A percentile compares a stretch with the other conserved stretches of the same genome.
Conservation (phyloP, 495 filamentous ascomycete genomes). For the Penicillium canariense region DNA sequence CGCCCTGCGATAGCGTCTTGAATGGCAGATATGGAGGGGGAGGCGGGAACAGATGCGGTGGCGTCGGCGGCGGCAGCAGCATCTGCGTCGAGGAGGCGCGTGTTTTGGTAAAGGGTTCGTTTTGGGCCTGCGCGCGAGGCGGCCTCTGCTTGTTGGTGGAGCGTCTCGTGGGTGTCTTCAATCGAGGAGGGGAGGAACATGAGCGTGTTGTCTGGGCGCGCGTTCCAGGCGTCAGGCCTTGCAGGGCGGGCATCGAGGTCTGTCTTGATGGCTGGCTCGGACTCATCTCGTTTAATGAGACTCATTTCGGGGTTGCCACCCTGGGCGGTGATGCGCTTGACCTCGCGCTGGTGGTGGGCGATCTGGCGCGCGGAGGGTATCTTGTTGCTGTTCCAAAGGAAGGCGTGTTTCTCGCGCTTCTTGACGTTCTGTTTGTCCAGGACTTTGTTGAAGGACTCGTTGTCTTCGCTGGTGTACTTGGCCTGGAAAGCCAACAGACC, state of each 20-base stretch:
- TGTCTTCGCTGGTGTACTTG: slow-evolving; percentile 95
- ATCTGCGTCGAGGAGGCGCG: slow-evolving; percentile 54
- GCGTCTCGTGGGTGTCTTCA: slow-evolving; percentile 65
- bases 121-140: slow-evolving; percentile 75
- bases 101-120: slow-evolving; percentile 79
- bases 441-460: slow-evolving; percentile 90
- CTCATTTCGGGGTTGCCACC: slow-evolving; percentile 46
- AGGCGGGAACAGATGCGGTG: slow-evolving; percentile 52
- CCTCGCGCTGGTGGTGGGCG: slow-evolving; percentile 69
- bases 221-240: slow-evolving; percentile 73
- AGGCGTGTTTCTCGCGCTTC: slow-evolving; percentile 75
- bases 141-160: slow-evolving; percentile 62
- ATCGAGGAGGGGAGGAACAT: slow-evolving; percentile 78
- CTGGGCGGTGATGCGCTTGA: slow-evolving; percentile 54
- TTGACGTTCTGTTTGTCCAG: slow-evolving; percentile 90
- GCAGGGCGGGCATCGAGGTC: slow-evolving; percentile 68
- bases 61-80: slow-evolving; percentile 31
- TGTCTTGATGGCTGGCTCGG: slow-evolving; percentile 53
- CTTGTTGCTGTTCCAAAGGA: slow-evolving; percentile 87
- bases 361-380: slow-evolving; percentile 83
- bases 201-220: slow-evolving; percentile 71
- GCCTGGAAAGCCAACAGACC: slow-evolving; percentile 81
- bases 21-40: slow-evolving; percentile 81
- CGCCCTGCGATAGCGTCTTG: slow-evolving; percentile 82
- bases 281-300: slow-evolving; percentile 16